Percentiles rank a stretch among this genome's conserved stretches.
Conservation (phyloP, 305 asterid genomes). For the Fraxinus ornus region DNA sequence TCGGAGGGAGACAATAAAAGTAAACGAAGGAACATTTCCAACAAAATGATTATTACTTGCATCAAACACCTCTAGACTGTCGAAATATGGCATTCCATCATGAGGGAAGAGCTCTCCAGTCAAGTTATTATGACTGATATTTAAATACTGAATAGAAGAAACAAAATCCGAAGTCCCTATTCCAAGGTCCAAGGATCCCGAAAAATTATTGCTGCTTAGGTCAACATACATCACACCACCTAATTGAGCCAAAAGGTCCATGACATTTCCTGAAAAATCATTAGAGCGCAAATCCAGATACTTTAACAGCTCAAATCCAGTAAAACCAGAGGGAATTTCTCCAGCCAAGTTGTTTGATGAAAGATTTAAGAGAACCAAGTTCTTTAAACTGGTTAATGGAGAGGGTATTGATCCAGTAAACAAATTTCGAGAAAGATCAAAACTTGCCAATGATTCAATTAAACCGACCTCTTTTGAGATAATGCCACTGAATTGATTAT, state of each 20-base stretch:
- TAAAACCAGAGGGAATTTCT: constrained; percentile 49
- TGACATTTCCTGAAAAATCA: constrained; percentile 59
- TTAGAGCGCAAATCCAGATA: constrained; percentile 68
- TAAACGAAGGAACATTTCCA: constrained; percentile 72
- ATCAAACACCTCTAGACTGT: constrained; percentile 75
- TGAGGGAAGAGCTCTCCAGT: constrained; percentile 71
- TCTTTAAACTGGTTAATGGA: constrained; percentile 37
- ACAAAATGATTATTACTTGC: constrained; percentile 55
- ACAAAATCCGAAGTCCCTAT: constrained; percentile 50
- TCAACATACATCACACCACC: constrained; percentile 57
- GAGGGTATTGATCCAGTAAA: constrained; percentile 59
- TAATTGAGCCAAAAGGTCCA: constrained; percentile 53
- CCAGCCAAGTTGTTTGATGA: constrained; percentile 54
- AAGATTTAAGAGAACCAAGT: constrained; percentile 42
- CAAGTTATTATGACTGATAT: constrained; percentile 62
- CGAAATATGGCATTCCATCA: constrained; percentile 85
- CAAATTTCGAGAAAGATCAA: constrained; percentile 65
- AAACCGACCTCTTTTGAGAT: constrained; percentile 48
- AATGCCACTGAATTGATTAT: constrained; percentile 59
- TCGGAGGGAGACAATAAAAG: constrained; percentile 67
- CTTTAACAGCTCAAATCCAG: constrained; percentile 45
- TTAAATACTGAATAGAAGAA: constrained; percentile 57
- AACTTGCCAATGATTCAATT: constrained; percentile 39
- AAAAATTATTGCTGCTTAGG: constrained; percentile 61
- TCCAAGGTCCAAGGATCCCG: constrained; percentile 71